phyloP scores from a whole-genome alignment of 2,329 filamentous ascomycete genomes.

The Escovopsis weberi region DNA sequence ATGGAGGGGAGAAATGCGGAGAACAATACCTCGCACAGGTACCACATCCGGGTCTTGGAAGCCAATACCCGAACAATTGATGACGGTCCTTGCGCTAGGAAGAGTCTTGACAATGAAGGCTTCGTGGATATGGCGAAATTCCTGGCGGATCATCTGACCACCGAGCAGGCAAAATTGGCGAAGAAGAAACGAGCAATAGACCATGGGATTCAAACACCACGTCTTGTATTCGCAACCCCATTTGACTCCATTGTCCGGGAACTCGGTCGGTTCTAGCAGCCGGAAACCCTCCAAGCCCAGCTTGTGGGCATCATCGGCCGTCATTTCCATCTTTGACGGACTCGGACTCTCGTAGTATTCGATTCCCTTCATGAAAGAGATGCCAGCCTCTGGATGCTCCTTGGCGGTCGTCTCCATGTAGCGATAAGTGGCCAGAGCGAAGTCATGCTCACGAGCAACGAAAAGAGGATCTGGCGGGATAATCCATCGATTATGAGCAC shows the following conservation, averaged over 20 bases:
- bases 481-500: slow-evolving; percentile 34
- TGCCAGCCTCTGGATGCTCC: slow-evolving; percentile 23
- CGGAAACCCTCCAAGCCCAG: slow-evolving; percentile 21
- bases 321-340: slow-evolving; percentile 21
- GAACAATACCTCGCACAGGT: slow-evolving; percentile 24
- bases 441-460: slow-evolving; percentile 17
- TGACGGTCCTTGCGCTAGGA: slow-evolving; percentile 16
- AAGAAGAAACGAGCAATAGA: slow-evolving; percentile 32
- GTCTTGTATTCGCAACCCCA: slow-evolving; percentile 32
- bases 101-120: slow-evolving; percentile 20
- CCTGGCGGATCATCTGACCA: slow-evolving; percentile 11
- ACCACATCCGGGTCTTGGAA: slow-evolving; percentile 28
- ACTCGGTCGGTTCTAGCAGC: slow-evolving; percentile 17
- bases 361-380: slow-evolving; percentile 32
- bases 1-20: not conserved
- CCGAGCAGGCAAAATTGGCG: slow-evolving; percentile 13
- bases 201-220: slow-evolving; percentile 37
- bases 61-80: slow-evolving; percentile 32
- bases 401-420: slow-evolving; percentile 23
- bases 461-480: slow-evolving; percentile 14
- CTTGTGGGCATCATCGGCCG: slow-evolving; percentile 8
- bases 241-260: slow-evolving; percentile 21
- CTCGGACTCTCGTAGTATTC: slow-evolving; percentile 32
- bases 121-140: slow-evolving; percentile 14
- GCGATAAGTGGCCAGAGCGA: slow-evolving; percentile 27